Base-by-base conservation (phyloP, 164 flowering plant genomes). In the Protea cynaroides region DNA sequence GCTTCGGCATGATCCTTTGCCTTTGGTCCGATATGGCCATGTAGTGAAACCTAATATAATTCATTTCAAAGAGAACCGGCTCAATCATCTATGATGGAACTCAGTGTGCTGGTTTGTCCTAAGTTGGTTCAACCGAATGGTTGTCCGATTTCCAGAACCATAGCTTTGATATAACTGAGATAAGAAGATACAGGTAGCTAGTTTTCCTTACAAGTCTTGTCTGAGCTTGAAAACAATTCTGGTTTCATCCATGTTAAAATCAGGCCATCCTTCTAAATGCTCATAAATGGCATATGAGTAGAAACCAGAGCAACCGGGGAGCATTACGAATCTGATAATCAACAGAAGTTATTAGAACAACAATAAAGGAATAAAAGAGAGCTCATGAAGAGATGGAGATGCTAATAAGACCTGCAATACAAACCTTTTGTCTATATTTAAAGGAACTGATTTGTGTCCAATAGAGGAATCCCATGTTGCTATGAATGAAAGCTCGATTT, bases 231-330 rank as follows among this genome's bases (percentile, higher is more conserved):
- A 95, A 22, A 82, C 86, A 15, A 88, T 81, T 63, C 97, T 73
- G 13, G 88, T 80, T 66, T 83, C 82, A 9, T 68, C 77, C 44
- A 92, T 49, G 59, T 65, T 71, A 67, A 92, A 81, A 67, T 65
- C 91, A 19, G 97, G 97, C 97, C 96, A 92, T 37, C 81, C 94
- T 66, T 82, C 73, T 24, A 86, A 68, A 69, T 84, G 97, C 77
- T 95, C 99, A 56, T 84, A 95, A n/a, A 92, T 86, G 15, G 84
- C 93, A 62, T 92, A 95, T 0, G 91, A 74, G 74, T 92, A 95
- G 77, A 95, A 86, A 4, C 99, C 99, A 0, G 94, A 83, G 36
- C 78, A 77, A 19, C 89, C 92, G 9, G 89, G 79, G 8, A 92
- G 85, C 87, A 95, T 63, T 63, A 90, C 57, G 64, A 85, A 93